A percentile compares a stretch with the other conserved stretches of the same genome.
phyloP scores from a whole-genome alignment of 225 moss, liverwort and hornwort species.

The Marchantia paleacea region DNA sequence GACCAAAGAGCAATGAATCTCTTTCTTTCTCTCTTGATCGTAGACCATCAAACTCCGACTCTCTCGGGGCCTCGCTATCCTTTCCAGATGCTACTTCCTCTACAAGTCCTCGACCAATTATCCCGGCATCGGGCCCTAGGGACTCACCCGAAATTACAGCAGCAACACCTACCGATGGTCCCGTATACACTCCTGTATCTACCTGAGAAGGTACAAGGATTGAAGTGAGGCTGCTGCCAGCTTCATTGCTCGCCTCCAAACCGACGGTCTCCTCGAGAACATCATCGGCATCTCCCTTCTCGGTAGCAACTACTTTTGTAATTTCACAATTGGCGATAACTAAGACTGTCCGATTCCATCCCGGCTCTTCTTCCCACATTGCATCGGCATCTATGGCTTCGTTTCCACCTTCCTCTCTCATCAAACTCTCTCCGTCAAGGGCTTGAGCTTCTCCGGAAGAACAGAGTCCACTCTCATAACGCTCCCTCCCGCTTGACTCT shows the following conservation, averaged over 20 bases:
- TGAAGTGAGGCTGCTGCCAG: constrained; percentile 44
- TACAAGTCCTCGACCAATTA: constrained; percentile 31
- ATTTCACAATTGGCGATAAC: constrained; percentile 49
- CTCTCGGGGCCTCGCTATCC: constrained; percentile 55
- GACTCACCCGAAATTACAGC: constrained; percentile 38
- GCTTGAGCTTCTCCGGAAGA: constrained; percentile 71
- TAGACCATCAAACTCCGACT: constrained; percentile 51
- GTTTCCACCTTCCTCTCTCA: constrained; percentile 85
- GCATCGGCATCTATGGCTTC: constrained; percentile 88
- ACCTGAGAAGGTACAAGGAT: constrained; percentile 40
- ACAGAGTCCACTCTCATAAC: constrained; percentile 52
- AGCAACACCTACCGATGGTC: constrained; percentile 28
- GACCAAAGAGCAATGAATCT: constrained; percentile 43
- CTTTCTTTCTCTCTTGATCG: constrained; percentile 49
- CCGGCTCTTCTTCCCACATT: constrained; percentile 69
- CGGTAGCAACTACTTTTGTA: constrained; percentile 38
- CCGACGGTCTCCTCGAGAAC: constrained; percentile 41
- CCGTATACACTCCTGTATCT: constrained; percentile 48
- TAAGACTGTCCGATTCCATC: constrained; percentile 45
- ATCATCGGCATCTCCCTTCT: constrained; percentile 42
- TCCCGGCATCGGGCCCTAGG: constrained; percentile 15
- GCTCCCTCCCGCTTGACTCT: constrained; percentile 86
- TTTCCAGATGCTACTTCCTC: constrained; percentile 39
- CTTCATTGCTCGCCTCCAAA: constrained; percentile 45
- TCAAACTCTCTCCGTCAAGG: constrained; percentile 79